Evolutionary conservation across 768 basidiomycete species (phyloP).

Genomic region (Psilocybe azurescens): DNA sequence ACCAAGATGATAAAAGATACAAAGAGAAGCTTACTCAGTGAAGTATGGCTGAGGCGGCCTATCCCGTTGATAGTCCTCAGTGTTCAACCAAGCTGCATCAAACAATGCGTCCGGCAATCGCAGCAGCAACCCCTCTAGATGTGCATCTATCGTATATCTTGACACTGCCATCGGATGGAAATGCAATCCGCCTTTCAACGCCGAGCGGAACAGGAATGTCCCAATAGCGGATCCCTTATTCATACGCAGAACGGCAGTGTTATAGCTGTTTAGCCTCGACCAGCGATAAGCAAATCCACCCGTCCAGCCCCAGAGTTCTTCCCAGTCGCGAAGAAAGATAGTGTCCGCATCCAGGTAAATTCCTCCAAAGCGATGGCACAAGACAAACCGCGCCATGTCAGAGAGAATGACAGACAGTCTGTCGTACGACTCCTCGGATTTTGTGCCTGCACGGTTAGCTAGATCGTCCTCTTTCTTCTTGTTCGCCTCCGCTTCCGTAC

Average conservation of each 20-base stretch:
- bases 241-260: constrained; percentile 91
- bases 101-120: constrained; percentile 91
- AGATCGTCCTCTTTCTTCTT: constrained; percentile 55
- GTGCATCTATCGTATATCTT: constrained; percentile 82
- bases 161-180: constrained; percentile 96
- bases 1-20: neutral
- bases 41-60: constrained; percentile 94
- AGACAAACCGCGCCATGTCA: constrained; percentile 96
- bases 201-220: constrained; percentile 90
- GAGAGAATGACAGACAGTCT: constrained; percentile 90
- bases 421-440: constrained; percentile 88
- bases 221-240: constrained; percentile 89
- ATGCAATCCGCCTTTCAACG: constrained; percentile 88
- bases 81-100: constrained; percentile 94
- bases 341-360: constrained; percentile 96
- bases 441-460: constrained; percentile 84
- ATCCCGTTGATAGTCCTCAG: constrained; percentile 87
- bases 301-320: constrained; percentile 94
- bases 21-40: constrained; percentile 58
- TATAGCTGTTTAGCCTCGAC: constrained; percentile 91
- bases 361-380: constrained; percentile 93
- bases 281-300: constrained; percentile 96
- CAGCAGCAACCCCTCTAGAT: constrained; percentile 75
- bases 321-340: constrained; percentile 92
- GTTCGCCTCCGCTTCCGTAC: constrained; percentile 50